Evolutionary conservation across 371 early-diverging fungal genomes (phyloP).

Genomic region (Mucor circinelloides): DNA sequence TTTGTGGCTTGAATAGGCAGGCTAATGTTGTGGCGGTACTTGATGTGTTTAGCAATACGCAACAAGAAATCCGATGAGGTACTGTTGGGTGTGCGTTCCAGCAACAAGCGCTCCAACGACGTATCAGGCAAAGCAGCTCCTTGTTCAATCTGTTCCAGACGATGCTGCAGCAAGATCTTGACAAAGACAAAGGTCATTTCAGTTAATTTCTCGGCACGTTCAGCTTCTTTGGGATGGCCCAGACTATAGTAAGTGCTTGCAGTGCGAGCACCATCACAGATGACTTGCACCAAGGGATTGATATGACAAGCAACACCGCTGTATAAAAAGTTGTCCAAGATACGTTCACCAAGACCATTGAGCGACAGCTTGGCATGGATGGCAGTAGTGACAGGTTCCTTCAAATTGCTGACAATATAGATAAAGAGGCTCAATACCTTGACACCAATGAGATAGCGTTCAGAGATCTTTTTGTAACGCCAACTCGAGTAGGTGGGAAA

Average conservation of each 20-base stretch:
- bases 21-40: constrained; percentile 32
- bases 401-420: constrained; percentile 35
- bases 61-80: constrained; percentile 39
- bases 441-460: constrained; percentile 44
- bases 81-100: constrained; percentile 21
- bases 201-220: constrained; percentile 34
- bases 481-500: constrained; percentile 46
- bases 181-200: constrained; percentile 39
- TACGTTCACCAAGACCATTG: constrained; percentile 27
- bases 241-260: constrained; percentile 35
- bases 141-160: constrained; percentile 25
- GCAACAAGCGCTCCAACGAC: constrained; percentile 25
- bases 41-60: constrained; percentile 37
- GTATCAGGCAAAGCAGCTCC: constrained; percentile 6
- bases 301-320: constrained; percentile 42
- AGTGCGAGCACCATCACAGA: constrained; percentile 33
- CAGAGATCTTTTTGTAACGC: constrained; percentile 46
- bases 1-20: constrained; percentile 40
- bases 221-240: constrained; percentile 34
- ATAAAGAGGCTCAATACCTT: constrained; percentile 41
- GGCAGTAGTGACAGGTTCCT: background rate
- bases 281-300: constrained; percentile 37
- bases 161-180: constrained; percentile 36
- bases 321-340: constrained; percentile 40
- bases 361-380: constrained; percentile 10